phyloP scores from a whole-genome alignment of 345 rosid species.

The Moringa oleifera region DNA sequence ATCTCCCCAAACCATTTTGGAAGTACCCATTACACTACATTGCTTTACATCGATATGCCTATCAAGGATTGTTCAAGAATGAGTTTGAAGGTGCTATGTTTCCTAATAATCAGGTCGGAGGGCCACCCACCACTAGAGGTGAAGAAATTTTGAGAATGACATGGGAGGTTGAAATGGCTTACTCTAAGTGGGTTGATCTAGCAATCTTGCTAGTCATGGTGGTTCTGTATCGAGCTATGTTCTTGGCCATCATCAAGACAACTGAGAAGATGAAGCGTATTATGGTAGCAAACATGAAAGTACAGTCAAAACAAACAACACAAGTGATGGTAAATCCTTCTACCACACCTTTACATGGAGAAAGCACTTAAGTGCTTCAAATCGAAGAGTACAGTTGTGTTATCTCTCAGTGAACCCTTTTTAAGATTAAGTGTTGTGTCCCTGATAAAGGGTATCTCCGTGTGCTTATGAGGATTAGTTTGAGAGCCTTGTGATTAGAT shows the following conservation, averaged over 20 bases:
- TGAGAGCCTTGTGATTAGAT: too few species aligned
- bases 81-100: constrained; percentile 41
- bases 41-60: constrained; percentile 43
- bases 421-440: too few species aligned
- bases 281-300: not conserved
- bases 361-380: not conserved
- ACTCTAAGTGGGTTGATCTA: constrained; percentile 52
- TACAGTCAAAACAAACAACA: not conserved
- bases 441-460: too few species aligned
- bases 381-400: too few species aligned
- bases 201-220: constrained; percentile 38
- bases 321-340: constrained; percentile 12
- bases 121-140: constrained; percentile 15
- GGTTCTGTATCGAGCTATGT: constrained; percentile 27
- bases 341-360: constrained; percentile 6
- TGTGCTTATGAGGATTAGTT: too few species aligned
- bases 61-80: constrained; percentile 47
- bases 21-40: constrained; percentile 44
- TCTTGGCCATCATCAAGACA: constrained; percentile 27
- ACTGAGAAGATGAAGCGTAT: constrained; percentile 26
- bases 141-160: constrained; percentile 28
- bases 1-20: constrained; percentile 36
- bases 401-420: too few species aligned
- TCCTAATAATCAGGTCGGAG: constrained; percentile 11
- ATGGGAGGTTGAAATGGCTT: constrained; percentile 42